Evolutionary conservation across 2,329 filamentous ascomycete species (phyloP).

Genomic region (Clarireedia monteithiana): DNA sequence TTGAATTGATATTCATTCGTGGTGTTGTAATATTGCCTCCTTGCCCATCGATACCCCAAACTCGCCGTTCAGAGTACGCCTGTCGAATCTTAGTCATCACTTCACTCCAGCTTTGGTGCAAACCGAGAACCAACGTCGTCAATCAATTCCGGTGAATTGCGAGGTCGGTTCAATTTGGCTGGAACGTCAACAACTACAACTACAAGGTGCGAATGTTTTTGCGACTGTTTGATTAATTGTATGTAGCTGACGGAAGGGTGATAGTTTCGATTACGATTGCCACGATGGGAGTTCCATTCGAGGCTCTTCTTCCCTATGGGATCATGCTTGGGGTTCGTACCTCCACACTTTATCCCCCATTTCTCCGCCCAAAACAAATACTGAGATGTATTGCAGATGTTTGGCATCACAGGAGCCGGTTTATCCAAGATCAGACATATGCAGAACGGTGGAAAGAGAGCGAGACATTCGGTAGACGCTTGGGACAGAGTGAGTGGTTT

Average conservation of each 20-base stretch:
- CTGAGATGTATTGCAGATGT: constrained; percentile 31
- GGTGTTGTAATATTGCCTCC: constrained; percentile 21
- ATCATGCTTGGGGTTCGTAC: constrained; percentile 33
- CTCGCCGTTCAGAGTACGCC: constrained; percentile 15
- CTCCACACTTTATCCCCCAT: not conserved
- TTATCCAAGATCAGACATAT: constrained; percentile 32
- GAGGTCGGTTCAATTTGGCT: constrained; percentile 14
- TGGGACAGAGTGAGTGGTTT: constrained; percentile 33
- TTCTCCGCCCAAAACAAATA: constrained; percentile 3
- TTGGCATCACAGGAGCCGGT: constrained; percentile 33
- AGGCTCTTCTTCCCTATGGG: constrained; percentile 34
- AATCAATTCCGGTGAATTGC: constrained; percentile 5
- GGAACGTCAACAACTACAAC: constrained; percentile 15
- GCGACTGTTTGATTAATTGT: not conserved
- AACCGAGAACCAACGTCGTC: constrained; percentile 17
- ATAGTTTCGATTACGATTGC: constrained; percentile 18
- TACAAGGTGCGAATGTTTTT: constrained; percentile 14
- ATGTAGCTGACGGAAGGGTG: constrained; percentile 7
- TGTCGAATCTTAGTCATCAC: constrained; percentile 14
- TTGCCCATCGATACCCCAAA: constrained; percentile 11
- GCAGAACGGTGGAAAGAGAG: constrained; percentile 34
- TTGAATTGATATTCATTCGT: constrained; percentile 19
- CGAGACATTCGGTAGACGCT: constrained; percentile 32
- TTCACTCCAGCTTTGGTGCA: constrained; percentile 6
- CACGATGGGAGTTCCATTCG: constrained; percentile 36